Evolutionary conservation across 2,329 filamentous ascomycete genomes (phyloP), one percentile per base, ranked within the genome.

Genomic region (Aspergillus proliferans): DNA sequence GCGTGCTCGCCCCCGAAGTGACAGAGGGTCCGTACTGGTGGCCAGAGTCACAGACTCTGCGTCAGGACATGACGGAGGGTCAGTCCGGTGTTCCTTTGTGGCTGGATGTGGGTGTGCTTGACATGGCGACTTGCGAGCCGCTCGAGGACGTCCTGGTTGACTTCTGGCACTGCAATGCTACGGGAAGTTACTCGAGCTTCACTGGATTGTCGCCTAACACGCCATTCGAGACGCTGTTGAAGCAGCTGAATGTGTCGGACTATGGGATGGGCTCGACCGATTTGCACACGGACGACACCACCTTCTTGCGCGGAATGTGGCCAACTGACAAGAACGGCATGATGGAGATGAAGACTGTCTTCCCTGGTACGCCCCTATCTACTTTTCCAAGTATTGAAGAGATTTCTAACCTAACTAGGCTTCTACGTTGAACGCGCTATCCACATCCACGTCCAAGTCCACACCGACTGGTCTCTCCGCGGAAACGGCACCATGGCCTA

Each of bases 391-490:
- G 1, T 34, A 3, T 4, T 6, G 14, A 34, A 10, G 10, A n/a
- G 4, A 5, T 19, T 19, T 14, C 15, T 40, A 19, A 40, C n/a
- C 18, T 1, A 57, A 63, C 21, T 28, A 59, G 71, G 71, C 15
- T 71, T 74, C 57, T 74, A 74, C 46, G 48, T 60, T 3, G 62
- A 69, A 1, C 69, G 75, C 9, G 61, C 74, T 1, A 67, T 64
- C 12, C 76, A 78, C 60, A 74, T 76, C 52, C 76, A 78, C 55
- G 61, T 75, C 42, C 65, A 74, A 51, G 67, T 71, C 1, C 73
- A 78, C 44, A 62, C 54, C 40, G 56, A 62, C 49, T 59, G 54
- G 55, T 47, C 48, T 2, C n/a, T 67, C 10, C 54, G 51, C 5
- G 49, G 22, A 5, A 60, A 68, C 43, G 52, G 59, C 40, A 66